Evolutionary conservation across 1,284 basidiomycete species (phyloP), one percentile per base, ranked within the genome.

Genomic region (Tilletia setariae): DNA sequence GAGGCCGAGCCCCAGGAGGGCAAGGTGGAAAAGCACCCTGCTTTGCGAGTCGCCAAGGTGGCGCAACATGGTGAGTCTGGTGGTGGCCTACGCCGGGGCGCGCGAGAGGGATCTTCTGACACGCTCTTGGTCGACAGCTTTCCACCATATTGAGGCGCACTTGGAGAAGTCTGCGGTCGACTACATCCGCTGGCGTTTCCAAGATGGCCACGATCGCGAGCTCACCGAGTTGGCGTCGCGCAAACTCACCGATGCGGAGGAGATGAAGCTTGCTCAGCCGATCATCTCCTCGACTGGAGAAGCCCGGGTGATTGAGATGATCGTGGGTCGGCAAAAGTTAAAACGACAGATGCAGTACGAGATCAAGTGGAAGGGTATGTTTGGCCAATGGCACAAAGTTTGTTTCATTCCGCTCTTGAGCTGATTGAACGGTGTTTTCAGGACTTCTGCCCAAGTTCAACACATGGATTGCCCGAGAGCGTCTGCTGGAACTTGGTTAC

Each of bases 121-220:
- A 67, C n/a, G 43, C 23, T 35, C 46, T 21, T 28, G 25, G 35
- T 35, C 19, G 42, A 25, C 56, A 61, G 79, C 80, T 4, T 82
- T 82, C 78, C 73, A 76, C 69, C 76, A 80, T 64, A 70, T 82
- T 46, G 80, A 82, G 72, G 78, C 81, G 73, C 80, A 82, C 67
- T 74, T 82, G 16, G 80, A 82, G 64, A 82, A 82, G 76, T 72
- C 76, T 11, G 78, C 80, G 7, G 73, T 74, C 67, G 74, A 81
- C 63, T 82, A 82, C 74, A 82, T 80, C 78, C 93, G 95, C 85
- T 98, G 95, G 95, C 91, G 95, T 79, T 98, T 94, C 89, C 94
- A 98, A 84, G 94, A 97, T 83, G 96, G 95, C 63, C 92, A 96
- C 84, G 95, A 98, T 86, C 91, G 94, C 89, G 86, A 98, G 84